These are phyloP conservation scores for Colletotrichum theobromicola DNA, from an alignment of 2,329 filamentous ascomycete species.

Conservation along the genomic window DNA sequence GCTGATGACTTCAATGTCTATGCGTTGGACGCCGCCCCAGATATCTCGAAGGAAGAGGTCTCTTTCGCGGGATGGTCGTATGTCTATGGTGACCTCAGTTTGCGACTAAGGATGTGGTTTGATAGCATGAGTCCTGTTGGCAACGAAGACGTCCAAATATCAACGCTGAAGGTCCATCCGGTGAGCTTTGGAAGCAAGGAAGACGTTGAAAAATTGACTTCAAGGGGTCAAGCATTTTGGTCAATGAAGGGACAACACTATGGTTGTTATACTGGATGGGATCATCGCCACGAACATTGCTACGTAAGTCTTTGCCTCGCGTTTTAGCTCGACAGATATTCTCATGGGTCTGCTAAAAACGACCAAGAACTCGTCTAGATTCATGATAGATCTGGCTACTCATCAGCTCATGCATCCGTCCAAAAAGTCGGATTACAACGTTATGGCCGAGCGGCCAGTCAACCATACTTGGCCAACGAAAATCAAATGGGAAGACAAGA, in stretches of 20 bases:
- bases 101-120: fast-evolving
- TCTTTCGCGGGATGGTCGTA: fast-evolving
- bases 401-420: not conserved
- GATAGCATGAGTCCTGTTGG: fast-evolving
- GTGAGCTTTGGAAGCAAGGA: fast-evolving
- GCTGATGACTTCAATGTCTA: too few relatives aligned
- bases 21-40: fast-evolving
- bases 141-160: fast-evolving
- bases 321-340: too few relatives aligned
- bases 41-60: fast-evolving
- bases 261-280: not conserved
- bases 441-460: too few relatives aligned
- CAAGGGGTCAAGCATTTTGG: not conserved
- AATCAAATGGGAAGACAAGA: fast-evolving
- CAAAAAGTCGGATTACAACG: not conserved
- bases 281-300: not conserved
- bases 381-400: not conserved
- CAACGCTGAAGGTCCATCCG: fast-evolving
- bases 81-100: fast-evolving
- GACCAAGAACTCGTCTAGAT: not conserved
- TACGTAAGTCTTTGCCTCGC: not conserved
- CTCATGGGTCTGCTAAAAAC: too few relatives aligned
- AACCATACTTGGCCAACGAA: fast-evolving
- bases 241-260: not conserved
- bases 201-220: fast-evolving